phyloP scores from a whole-genome alignment of 495 filamentous ascomycete species.

The Parathielavia appendiculata region DNA sequence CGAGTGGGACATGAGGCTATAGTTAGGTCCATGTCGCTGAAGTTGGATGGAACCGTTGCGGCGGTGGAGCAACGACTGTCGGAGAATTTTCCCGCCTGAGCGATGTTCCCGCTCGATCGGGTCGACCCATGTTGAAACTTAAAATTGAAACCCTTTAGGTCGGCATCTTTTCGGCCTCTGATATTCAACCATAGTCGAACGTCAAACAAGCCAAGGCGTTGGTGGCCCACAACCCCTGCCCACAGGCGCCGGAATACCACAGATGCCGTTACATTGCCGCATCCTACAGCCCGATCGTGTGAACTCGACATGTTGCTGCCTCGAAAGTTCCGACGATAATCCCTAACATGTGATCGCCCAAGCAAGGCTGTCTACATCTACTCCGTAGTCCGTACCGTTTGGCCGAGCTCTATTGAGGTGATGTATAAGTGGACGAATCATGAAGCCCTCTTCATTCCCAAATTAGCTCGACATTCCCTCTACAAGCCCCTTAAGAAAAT shows the following conservation, averaged over 20 bases:
- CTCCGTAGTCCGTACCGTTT: background rate
- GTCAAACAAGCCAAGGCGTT: slow-evolving; percentile 5
- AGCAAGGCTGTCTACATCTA: background rate
- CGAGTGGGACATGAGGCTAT: too few relatives aligned
- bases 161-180: background rate
- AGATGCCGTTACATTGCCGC: background rate
- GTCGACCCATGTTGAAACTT: background rate
- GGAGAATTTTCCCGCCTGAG: too few relatives aligned
- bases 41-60: too few relatives aligned
- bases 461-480: background rate
- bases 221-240: slow-evolving; percentile 1
- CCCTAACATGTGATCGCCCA: background rate
- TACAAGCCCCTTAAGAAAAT: background rate
- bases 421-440: background rate
- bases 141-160: background rate
- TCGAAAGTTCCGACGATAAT: slow-evolving; percentile 1
- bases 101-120: too few relatives aligned
- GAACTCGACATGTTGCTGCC: background rate
- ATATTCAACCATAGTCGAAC: background rate
- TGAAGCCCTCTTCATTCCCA: background rate
- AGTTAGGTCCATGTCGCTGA: too few relatives aligned
- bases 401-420: slow-evolving; percentile 1
- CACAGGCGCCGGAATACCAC: background rate
- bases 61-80: too few relatives aligned
- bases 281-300: background rate